Evolutionary conservation across 2,329 filamentous ascomycete genomes (phyloP).

Genomic region (Fonsecaea monophora): DNA sequence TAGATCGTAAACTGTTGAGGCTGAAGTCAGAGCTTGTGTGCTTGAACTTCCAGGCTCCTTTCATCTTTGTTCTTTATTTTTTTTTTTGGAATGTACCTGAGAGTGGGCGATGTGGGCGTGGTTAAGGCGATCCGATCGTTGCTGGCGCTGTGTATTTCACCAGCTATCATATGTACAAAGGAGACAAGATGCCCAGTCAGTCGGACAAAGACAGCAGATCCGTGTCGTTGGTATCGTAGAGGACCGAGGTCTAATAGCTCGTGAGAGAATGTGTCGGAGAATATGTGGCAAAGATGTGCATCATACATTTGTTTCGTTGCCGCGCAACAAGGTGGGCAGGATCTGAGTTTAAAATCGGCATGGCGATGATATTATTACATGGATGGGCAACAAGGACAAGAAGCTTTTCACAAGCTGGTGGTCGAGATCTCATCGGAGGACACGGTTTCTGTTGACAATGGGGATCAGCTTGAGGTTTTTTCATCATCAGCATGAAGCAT

Average conservation of each 20-base stretch:
- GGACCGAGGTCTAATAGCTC: background rate
- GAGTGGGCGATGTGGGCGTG: background rate
- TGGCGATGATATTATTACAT: background rate
- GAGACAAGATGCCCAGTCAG: background rate
- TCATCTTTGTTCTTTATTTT: background rate
- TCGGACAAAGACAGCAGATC: background rate
- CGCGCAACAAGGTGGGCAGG: background rate
- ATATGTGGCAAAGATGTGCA: background rate
- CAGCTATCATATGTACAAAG: background rate
- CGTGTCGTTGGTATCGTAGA: background rate
- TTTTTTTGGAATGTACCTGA: background rate
- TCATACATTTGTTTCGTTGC: background rate
- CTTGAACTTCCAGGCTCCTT: background rate
- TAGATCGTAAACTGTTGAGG: background rate
- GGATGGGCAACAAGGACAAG: background rate
- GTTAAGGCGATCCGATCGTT: background rate
- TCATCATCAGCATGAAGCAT: background rate
- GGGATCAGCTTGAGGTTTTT: background rate
- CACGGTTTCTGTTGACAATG: background rate
- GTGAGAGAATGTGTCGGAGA: background rate
- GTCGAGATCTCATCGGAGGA: background rate
- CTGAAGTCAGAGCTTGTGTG: background rate
- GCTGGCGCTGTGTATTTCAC: background rate
- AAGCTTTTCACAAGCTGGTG: background rate
- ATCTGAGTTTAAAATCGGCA: background rate